A percentile compares a stretch with the other conserved stretches of the same genome.
phyloP scores from a whole-genome alignment of 2,329 filamentous ascomycete species.

The Huntiella moniliformis region DNA sequence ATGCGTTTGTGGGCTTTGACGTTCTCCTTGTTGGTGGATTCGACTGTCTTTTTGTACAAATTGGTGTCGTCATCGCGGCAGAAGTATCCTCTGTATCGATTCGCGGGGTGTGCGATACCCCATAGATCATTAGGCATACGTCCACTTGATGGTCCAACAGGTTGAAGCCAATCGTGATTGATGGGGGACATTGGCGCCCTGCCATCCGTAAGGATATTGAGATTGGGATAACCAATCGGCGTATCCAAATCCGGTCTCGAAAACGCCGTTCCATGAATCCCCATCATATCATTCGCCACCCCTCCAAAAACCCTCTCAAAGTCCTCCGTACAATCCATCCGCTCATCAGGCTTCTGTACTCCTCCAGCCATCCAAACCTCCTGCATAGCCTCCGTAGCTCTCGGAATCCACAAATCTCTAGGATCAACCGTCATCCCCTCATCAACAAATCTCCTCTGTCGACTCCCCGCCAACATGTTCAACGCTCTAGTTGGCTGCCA shows the following conservation, averaged over 20 bases:
- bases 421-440: not conserved
- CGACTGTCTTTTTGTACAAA: not conserved
- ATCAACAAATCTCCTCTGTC: not conserved
- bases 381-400: not conserved
- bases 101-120: no score
- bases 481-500: not conserved
- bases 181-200: no score
- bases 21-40: not conserved
- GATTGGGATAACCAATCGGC: constrained; percentile 1
- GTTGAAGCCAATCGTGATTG: no score
- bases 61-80: not conserved
- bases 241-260: not conserved
- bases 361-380: not conserved
- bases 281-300: constrained; percentile 1
- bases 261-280: constrained; percentile 3
- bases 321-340: no score
- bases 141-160: no score
- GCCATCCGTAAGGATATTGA: no score
- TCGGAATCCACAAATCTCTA: not conserved
- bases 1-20: not conserved
- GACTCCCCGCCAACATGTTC: not conserved
- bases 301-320: not conserved
- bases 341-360: not conserved
- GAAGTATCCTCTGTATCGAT: not conserved
- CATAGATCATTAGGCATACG: no score